Percentiles rank a stretch among this genome's conserved stretches.
Evolutionary conservation across 257 asterid species (phyloP).

Genomic region (Solanum chiquidenum): DNA sequence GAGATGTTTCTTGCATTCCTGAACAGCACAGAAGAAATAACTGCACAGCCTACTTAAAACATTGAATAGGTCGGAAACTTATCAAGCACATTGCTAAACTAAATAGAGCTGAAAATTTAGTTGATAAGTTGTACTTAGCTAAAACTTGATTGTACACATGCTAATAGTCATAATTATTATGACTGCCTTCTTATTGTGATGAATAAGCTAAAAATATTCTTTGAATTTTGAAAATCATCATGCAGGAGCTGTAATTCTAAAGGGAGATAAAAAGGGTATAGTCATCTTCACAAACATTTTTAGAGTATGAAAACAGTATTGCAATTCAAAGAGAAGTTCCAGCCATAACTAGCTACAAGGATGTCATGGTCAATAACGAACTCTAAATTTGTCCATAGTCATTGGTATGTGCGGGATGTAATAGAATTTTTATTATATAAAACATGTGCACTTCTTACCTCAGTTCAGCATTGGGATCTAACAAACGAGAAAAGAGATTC

Average conservation of each 20-base stretch:
- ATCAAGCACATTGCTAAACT: neutral
- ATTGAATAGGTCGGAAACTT: neutral
- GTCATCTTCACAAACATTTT: neutral
- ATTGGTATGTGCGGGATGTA: neutral
- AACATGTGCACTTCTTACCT: slow-evolving; percentile 32
- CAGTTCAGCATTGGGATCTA: slow-evolving; percentile 55
- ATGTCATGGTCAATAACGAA: neutral
- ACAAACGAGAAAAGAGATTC: slow-evolving; percentile 52
- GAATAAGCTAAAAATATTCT: neutral
- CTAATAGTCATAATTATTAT: neutral
- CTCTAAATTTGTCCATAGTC: neutral
- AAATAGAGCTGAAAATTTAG: neutral
- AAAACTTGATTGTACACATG: neutral
- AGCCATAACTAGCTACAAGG: neutral
- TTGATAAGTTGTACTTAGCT: neutral
- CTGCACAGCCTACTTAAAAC: neutral
- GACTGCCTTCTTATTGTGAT: neutral
- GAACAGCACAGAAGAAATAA: neutral
- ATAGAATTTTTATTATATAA: neutral
- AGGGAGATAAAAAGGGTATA: neutral
- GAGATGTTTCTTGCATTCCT: neutral
- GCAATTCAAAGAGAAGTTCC: neutral
- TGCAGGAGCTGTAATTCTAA: neutral
- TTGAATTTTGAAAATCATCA: neutral
- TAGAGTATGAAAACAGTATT: neutral